A percentile compares a stretch with the other conserved stretches of the same genome.
Conservation (phyloP, 768 basidiomycete species). For the Mycena rebaudengoi region DNA sequence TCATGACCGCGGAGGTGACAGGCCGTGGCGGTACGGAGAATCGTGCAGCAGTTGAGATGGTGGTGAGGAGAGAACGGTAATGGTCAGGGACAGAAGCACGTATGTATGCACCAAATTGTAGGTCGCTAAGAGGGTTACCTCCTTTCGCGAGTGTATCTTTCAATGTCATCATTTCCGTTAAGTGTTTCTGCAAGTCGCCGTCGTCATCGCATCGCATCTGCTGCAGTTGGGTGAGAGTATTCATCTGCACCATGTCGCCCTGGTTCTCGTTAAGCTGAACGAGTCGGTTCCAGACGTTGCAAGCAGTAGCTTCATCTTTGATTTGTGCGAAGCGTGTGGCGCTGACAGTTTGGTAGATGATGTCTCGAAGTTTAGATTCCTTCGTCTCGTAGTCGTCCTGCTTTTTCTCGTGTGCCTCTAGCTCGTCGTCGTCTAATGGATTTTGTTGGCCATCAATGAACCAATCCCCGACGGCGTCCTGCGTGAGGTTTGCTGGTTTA, state of each 20-base stretch:
- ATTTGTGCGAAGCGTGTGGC: not conserved
- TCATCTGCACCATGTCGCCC: slow-evolving; percentile 1
- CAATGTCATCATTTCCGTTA: not conserved
- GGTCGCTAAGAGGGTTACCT: not conserved
- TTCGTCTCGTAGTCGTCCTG: not conserved
- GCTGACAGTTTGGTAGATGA: not conserved
- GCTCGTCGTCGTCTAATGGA: too few species aligned
- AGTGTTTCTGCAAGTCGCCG: not conserved
- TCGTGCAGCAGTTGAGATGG: not conserved
- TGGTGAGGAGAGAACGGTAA: slow-evolving; percentile 1
- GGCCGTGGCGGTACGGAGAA: not conserved
- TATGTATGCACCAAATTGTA: not conserved
- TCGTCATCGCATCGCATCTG: not conserved
- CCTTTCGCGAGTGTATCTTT: not conserved
- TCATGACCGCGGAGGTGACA: not conserved
- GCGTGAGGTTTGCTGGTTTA: too few species aligned
- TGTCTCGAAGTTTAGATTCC: not conserved
- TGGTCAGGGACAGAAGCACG: too few species aligned
- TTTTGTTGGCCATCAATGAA: too few species aligned
- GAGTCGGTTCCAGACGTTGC: not conserved
- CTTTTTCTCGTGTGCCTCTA: too few species aligned
- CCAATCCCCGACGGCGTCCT: too few species aligned
- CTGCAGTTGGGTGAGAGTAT: not conserved
- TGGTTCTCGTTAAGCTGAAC: not conserved
- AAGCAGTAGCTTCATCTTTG: not conserved